phyloP scores from a whole-genome alignment of 2,329 filamentous ascomycete genomes.

The Chalara sp. region DNA sequence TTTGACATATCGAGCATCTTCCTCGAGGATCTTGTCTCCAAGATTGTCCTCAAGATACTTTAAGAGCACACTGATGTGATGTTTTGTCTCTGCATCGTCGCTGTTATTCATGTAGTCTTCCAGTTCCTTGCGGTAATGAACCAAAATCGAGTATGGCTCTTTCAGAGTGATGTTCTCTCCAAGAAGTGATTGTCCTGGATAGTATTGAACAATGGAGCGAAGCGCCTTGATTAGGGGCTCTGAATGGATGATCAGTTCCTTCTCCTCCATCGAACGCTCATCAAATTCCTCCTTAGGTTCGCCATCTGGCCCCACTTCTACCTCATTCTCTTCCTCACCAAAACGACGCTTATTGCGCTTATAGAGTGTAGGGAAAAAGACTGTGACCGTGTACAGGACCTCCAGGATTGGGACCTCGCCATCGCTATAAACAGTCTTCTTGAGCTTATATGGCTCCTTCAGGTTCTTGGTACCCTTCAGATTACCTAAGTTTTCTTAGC shows the following conservation, averaged over 20 bases:
- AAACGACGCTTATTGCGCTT: no score
- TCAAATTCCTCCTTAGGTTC: slow-evolving; percentile 9
- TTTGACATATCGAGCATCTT: slow-evolving; percentile 12
- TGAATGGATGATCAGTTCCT: slow-evolving; percentile 18
- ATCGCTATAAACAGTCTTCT: no score
- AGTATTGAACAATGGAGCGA: slow-evolving; percentile 15
- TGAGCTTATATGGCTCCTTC: no score
- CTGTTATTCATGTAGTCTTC: slow-evolving; percentile 15
- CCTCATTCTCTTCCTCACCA: no score
- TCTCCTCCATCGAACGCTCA: slow-evolving; percentile 19
- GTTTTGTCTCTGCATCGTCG: slow-evolving; percentile 14
- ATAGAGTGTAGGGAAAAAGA: no score
- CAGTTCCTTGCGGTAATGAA: slow-evolving; percentile 20
- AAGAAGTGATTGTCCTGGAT: slow-evolving; percentile 14
- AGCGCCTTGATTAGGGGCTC: slow-evolving; percentile 18
- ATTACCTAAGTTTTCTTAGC: no score
- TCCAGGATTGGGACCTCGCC: no score
- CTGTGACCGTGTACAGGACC: no score
- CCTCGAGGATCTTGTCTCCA: slow-evolving; percentile 14
- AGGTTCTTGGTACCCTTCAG: no score
- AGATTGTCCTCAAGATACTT: slow-evolving; percentile 17
- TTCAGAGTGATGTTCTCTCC: slow-evolving; percentile 17
- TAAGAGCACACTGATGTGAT: slow-evolving; percentile 14
- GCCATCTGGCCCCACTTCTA: background rate
- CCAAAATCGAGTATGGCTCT: slow-evolving; percentile 33